Conservation (phyloP, 169 alveolate species). For the Toxoplasma gondii region DNA sequence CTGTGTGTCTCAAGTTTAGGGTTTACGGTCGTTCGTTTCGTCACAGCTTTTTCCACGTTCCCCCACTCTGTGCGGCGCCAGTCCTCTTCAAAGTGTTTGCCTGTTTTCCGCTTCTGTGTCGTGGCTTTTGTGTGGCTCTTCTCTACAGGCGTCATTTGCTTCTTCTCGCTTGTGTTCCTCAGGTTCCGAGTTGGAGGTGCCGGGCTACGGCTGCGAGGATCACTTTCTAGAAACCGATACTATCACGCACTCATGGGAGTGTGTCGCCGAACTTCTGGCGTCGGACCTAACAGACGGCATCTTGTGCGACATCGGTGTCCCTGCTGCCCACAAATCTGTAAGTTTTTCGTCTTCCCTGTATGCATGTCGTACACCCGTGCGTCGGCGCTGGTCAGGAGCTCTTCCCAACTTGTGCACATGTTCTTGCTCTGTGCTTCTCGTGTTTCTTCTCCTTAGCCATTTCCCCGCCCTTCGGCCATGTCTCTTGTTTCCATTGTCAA, state of each 20-base stretch:
- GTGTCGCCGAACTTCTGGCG: conserved; percentile 73
- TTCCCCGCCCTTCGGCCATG: no score
- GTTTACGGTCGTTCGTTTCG: background rate
- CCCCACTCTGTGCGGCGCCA: background rate
- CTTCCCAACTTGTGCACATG: no score
- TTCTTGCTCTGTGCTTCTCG: no score
- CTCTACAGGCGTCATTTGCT: background rate
- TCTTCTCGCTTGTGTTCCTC: conserved; percentile 52
- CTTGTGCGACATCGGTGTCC: conserved; percentile 87
- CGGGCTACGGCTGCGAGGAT: conserved; percentile 85
- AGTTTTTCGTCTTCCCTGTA: background rate
- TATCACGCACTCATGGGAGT: conserved; percentile 84
- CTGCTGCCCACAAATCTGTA: conserved; percentile 78
- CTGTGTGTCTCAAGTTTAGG: no score
- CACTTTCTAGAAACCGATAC: conserved; percentile 90
- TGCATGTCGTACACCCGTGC: background rate
- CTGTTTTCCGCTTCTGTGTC: background rate
- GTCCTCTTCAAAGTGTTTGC: background rate
- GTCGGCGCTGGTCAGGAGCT: background rate
- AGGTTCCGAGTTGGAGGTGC: conserved; percentile 67
- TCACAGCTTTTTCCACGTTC: background rate
- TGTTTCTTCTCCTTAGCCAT: no score
- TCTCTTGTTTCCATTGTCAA: no score
- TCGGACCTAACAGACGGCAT: conserved; percentile 75
- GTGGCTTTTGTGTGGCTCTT: background rate